Evolutionary conservation across 257 asterid species (phyloP).

Genomic region (Echium plantagineum): DNA sequence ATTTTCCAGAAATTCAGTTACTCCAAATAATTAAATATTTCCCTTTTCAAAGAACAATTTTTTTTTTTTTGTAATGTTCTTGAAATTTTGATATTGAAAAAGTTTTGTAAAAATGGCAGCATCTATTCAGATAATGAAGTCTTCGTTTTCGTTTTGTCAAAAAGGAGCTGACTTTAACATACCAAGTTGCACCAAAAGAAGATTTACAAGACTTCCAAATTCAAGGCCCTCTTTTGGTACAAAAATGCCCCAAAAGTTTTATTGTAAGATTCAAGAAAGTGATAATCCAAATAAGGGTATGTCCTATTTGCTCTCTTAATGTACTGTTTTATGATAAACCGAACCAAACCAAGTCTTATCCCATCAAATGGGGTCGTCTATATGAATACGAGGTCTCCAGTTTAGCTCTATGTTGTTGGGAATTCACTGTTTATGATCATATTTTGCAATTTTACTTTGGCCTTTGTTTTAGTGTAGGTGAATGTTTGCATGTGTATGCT

Average conservation of each 20-base stretch:
- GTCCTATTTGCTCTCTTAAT: not conserved
- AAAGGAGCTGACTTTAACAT: slow-evolving; percentile 5
- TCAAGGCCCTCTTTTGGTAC: slow-evolving; percentile 15
- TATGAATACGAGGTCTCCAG: no score
- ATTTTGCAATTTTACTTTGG: not conserved
- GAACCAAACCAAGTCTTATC: no score
- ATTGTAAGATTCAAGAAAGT: slow-evolving; percentile 36
- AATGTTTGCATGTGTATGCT: not conserved
- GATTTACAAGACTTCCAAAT: slow-evolving; percentile 11
- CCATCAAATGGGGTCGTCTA: no score
- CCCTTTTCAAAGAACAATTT: no score
- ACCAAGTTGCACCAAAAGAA: slow-evolving; percentile 8
- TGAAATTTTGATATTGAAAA: not conserved
- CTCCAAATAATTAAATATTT: not conserved
- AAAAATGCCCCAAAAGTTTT: slow-evolving; percentile 31
- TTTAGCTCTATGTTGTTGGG: no score
- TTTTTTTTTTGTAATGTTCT: slow-evolving; percentile 1
- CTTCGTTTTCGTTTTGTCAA: slow-evolving; percentile 20
- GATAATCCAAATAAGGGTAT: slow-evolving; percentile 48
- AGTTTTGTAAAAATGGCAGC: slow-evolving; percentile 35
- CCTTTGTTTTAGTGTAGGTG: not conserved
- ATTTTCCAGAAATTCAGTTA: not conserved
- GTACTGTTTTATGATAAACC: not conserved
- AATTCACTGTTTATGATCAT: no score
- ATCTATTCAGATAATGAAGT: slow-evolving; percentile 47